Evolutionary conservation across 2,329 filamentous ascomycete species (phyloP), one percentile per base, ranked within the genome.

Genomic region (Diatrype stigma): DNA sequence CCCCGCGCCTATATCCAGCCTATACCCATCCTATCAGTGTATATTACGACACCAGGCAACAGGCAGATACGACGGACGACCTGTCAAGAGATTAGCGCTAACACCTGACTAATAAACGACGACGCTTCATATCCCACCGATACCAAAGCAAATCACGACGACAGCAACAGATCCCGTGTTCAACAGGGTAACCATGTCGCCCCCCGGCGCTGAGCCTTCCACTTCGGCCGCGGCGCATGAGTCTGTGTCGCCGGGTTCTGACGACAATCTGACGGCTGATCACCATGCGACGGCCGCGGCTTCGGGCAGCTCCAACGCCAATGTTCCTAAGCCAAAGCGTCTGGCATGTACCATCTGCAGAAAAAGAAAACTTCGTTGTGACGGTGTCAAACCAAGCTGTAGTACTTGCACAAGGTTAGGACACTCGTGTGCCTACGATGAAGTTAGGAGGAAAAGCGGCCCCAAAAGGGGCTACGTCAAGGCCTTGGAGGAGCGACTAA

Each of bases 391-490:
- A 56, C 92, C 92, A 21, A 90, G 87, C 60, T 96, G 92, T 67
- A 90, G 87, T 62, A 96, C 91, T 23, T 96, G 92, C 70, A 85
- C 88, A 30, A 80, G 92, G n/a, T 75, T 96, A 47, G 86, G 89
- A 42, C 92, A 96, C 70, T 82, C 86, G 50, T 96, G 92, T 73
- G 85, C 88, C 54, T 96, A 96, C 66, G 91, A 96, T 66, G 91
- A 96, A 73, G 87, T 93, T 61, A 83, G 92, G 67, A 89, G 90
- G 73, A 96, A 96, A 81, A 96, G 91, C 68, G 92, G 92, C 2
- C 92, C 92, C 2, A 96, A 96, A 75, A 81, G 92, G 66, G 92
- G 92, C 61, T 96, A 96, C 67, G 92, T 96, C 55, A 96, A 96
- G 76, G 87, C 91, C 53, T 73, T 97, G 60, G 94, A 97, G 71